Evolutionary conservation across 75 land plant species (phyloP).

Genomic region (Picea sitchensis): DNA sequence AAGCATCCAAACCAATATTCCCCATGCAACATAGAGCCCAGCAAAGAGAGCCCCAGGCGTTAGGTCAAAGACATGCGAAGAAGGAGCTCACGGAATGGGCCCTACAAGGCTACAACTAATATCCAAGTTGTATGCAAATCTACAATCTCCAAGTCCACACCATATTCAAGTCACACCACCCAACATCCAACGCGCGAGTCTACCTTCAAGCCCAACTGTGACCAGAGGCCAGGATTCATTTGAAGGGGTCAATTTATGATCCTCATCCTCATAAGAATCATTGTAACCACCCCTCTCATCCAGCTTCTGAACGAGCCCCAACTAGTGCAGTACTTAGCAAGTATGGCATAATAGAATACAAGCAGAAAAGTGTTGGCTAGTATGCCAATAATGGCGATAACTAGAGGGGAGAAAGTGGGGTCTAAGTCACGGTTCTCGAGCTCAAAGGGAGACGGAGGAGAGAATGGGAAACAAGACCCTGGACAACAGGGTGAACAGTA

Average conservation of each 20-base stretch:
- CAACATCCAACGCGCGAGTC: no score
- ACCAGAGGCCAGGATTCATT: conserved; percentile 3
- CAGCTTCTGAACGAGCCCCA: conserved; percentile 7
- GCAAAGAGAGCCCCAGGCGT: no score
- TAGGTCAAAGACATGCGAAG: no score
- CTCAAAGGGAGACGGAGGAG: conserved; percentile 17
- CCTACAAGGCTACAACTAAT: no score
- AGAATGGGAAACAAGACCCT: conserved; percentile 45
- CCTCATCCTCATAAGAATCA: conserved; percentile 16
- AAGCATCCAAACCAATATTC: no score
- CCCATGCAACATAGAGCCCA: no score
- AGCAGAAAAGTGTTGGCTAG: conserved; percentile 45
- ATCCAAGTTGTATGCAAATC: no score
- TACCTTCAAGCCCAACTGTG: conserved; percentile 40
- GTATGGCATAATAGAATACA: conserved; percentile 44
- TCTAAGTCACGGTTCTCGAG: not conserved
- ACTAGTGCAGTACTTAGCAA: conserved; percentile 34
- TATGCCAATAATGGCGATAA: conserved; percentile 49
- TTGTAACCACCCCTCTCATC: not conserved
- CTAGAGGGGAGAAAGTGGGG: conserved; percentile 34
- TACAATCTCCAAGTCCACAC: no score
- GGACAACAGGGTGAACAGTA: conserved; percentile 61
- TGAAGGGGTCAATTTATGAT: conserved; percentile 9
- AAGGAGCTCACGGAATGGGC: no score
- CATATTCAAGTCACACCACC: no score